phyloP scores from a whole-genome alignment of 768 basidiomycete genomes.

The Termitomyces heimii region DNA sequence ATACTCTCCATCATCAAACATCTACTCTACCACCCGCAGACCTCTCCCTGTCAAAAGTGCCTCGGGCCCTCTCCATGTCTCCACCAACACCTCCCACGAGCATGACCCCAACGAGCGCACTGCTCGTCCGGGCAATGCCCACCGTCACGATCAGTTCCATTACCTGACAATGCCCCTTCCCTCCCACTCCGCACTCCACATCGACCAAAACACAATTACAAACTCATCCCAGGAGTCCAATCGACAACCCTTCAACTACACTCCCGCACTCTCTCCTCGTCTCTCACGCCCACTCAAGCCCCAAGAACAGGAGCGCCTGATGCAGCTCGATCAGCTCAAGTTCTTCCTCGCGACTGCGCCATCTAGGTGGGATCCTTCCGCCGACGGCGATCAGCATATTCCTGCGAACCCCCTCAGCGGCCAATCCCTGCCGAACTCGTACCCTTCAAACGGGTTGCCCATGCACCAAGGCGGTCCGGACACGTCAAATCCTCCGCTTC shows the following conservation, averaged over 20 bases:
- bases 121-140: conserved; percentile 42
- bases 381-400: conserved; percentile 20
- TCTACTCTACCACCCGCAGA: conserved; percentile 17
- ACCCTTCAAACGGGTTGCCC: background rate
- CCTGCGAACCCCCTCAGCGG: conserved; percentile 18
- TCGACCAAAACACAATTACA: conserved; percentile 4
- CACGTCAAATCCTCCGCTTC: conserved; percentile 71
- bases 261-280: conserved; percentile 30
- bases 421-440: conserved; percentile 1
- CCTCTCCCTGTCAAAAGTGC: conserved; percentile 13
- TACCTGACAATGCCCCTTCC: conserved; percentile 17
- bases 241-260: conserved; percentile 11
- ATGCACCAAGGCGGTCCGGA: conserved; percentile 26
- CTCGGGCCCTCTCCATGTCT: conserved; percentile 28
- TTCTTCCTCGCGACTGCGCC: conserved; percentile 87
- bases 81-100: conserved; percentile 29
- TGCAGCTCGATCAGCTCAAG: conserved; percentile 79
- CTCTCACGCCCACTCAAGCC: conserved; percentile 55
- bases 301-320: conserved; percentile 63
- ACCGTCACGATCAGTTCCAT: conserved; percentile 39
- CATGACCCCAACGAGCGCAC: conserved; percentile 42
- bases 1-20: conserved; percentile 11
- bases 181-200: conserved; percentile 8
- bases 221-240: conserved; percentile 1
- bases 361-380: conserved; percentile 54